These are phyloP conservation scores for Yamadazyma diospyri DNA, from an alignment of 1,139 yeast genomes.

Conservation along the genomic window DNA sequence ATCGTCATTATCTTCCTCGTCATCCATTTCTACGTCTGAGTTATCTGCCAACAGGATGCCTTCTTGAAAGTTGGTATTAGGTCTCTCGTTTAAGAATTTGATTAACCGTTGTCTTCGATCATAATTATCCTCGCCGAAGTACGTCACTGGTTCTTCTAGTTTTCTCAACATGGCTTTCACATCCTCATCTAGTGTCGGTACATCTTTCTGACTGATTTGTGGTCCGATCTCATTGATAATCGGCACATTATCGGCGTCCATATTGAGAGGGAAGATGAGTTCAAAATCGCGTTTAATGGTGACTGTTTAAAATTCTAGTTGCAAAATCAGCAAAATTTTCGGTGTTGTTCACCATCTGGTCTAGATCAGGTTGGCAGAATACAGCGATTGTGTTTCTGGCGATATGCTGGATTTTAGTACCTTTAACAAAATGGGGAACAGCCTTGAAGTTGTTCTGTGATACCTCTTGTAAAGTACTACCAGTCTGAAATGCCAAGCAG, in stretches of 20 bases:
- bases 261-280: constrained; percentile 3
- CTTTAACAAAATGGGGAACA: constrained; percentile 59
- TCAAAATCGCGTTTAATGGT: constrained; percentile 21
- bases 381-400: constrained; percentile 61
- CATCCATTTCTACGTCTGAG: constrained; percentile 69
- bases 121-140: constrained; percentile 58
- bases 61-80: constrained; percentile 6
- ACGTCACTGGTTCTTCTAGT: constrained; percentile 57
- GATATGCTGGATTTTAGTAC: constrained; percentile 30
- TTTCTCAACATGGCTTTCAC: constrained; percentile 48
- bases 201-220: constrained; percentile 3
- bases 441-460: constrained; percentile 52
- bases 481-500: constrained; percentile 63
- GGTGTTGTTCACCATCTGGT: constrained; percentile 40
- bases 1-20: constrained; percentile 39
- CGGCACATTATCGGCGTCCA: constrained; percentile 23
- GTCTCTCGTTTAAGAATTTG: constrained; percentile 19
- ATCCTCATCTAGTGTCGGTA: constrained; percentile 62
- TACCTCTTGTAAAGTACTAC: constrained; percentile 55
- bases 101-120: constrained; percentile 58
- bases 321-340: constrained; percentile 53
- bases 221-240: constrained; percentile 19
- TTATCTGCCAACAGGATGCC: constrained; percentile 26
- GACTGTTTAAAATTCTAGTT: constrained; percentile 29
- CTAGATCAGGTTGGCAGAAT: constrained; percentile 60